These are phyloP conservation scores for Heritiera littoralis DNA, from an alignment of 345 rosid genomes.

Conservation along the genomic window DNA sequence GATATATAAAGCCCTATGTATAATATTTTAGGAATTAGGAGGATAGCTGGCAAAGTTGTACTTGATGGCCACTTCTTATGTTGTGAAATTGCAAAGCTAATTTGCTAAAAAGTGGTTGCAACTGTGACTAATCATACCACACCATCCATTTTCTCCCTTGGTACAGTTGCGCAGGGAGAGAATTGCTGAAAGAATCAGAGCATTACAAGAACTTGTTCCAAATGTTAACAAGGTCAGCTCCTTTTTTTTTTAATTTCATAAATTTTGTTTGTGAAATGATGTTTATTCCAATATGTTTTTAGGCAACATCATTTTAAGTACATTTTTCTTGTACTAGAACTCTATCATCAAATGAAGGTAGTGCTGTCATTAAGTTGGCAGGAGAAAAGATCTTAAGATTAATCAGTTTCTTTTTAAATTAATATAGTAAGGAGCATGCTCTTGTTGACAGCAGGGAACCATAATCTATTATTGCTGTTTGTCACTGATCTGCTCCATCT, in stretches of 20 bases:
- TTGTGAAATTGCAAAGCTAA: slow-evolving; percentile 12
- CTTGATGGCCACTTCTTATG: background rate
- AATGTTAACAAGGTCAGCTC: slow-evolving; percentile 85
- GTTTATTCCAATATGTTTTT: background rate
- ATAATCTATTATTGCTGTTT: background rate
- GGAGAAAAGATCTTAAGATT: background rate
- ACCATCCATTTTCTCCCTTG: slow-evolving; percentile 21
- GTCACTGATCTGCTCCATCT: background rate
- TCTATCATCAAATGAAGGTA: slow-evolving; percentile 9
- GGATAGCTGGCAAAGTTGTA: background rate
- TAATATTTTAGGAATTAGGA: background rate
- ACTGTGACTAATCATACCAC: background rate
- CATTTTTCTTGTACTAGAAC: slow-evolving; percentile 16
- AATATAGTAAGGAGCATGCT: background rate
- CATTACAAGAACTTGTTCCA: slow-evolving; percentile 96
- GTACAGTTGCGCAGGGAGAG: slow-evolving; percentile 91
- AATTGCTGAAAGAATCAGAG: slow-evolving; percentile 97
- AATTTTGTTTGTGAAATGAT: slow-evolving; percentile 5
- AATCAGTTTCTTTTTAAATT: background rate
- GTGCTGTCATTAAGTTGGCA: background rate
- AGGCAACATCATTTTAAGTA: background rate
- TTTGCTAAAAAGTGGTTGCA: background rate
- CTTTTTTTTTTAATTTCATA: slow-evolving; percentile 21
- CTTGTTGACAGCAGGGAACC: background rate
- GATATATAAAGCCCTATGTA: background rate